These are phyloP conservation scores for Psidium friedrichsthalianum DNA, from an alignment of 345 rosid species.

Conservation along the genomic window DNA sequence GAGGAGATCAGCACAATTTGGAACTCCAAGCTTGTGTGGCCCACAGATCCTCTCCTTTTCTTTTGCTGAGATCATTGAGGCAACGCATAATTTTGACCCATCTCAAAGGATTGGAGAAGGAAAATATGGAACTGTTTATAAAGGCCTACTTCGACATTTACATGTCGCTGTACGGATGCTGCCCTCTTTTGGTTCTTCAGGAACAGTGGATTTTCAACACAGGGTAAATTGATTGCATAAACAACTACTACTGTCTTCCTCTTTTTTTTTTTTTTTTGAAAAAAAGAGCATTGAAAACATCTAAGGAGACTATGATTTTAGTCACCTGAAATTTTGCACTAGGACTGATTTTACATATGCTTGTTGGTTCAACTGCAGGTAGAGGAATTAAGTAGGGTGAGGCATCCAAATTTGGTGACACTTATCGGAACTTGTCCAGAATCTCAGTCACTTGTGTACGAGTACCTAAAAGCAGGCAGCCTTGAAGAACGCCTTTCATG, in stretches of 20 bases:
- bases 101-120: slow-evolving; percentile 85
- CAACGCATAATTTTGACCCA: slow-evolving; percentile 62
- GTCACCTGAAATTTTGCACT: not conserved
- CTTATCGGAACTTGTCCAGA: slow-evolving; percentile 74
- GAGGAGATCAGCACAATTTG: slow-evolving; percentile 24
- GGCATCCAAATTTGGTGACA: slow-evolving; percentile 83
- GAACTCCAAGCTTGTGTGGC: slow-evolving; percentile 26
- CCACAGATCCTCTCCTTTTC: slow-evolving; percentile 63
- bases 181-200: slow-evolving; percentile 63
- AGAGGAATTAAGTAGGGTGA: slow-evolving; percentile 62
- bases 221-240: slow-evolving; percentile 29
- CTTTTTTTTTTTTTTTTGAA: not conserved
- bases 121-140: slow-evolving; percentile 64
- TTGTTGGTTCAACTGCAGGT: slow-evolving; percentile 30
- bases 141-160: slow-evolving; percentile 55
- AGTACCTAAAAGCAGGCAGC: slow-evolving; percentile 62
- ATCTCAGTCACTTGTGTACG: slow-evolving; percentile 67
- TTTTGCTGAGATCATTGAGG: slow-evolving; percentile 68
- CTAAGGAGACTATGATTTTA: not conserved
- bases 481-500: slow-evolving; percentile 59
- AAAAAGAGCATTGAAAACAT: not conserved
- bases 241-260: not conserved
- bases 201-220: slow-evolving; percentile 42
- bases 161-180: slow-evolving; percentile 83
- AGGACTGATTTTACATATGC: not conserved